Percentiles rank a stretch among this genome's conserved stretches.
Evolutionary conservation across 257 asterid species (phyloP).

Genomic region (Gardenia jasminoides): DNA sequence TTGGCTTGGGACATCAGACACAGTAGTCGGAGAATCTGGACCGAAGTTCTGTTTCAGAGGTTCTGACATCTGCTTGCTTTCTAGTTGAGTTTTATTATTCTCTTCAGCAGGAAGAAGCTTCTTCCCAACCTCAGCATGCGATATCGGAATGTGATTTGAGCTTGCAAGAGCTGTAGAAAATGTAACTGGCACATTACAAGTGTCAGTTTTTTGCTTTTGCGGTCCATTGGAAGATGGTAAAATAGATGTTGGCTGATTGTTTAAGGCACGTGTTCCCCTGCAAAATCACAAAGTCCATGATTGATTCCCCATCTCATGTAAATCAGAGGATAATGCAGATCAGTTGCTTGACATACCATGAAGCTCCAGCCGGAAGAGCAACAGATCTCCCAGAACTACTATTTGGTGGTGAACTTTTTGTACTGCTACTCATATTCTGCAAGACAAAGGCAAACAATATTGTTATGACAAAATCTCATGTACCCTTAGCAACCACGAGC

Average conservation of each 20-base stretch:
- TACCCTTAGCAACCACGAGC: too few species aligned
- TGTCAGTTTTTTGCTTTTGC: slow-evolving; percentile 41
- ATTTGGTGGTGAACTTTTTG: slow-evolving; percentile 58
- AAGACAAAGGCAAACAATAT: slow-evolving; percentile 2
- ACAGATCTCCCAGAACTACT: slow-evolving; percentile 87
- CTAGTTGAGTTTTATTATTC: slow-evolving; percentile 32
- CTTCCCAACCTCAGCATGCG: slow-evolving; percentile 47
- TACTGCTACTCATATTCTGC: slow-evolving; percentile 38
- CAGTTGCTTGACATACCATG: slow-evolving; percentile 52
- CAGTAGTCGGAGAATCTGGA: slow-evolving; percentile 33
- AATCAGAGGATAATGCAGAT: slow-evolving; percentile 10
- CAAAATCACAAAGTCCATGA: slow-evolving; percentile 28
- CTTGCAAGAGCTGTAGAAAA: slow-evolving; percentile 51
- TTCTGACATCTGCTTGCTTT: slow-evolving; percentile 29
- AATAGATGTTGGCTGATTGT: slow-evolving; percentile 45
- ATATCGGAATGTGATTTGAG: slow-evolving; percentile 38
- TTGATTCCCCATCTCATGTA: slow-evolving; percentile 3
- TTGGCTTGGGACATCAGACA: slow-evolving; percentile 28
- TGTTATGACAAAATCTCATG: not conserved
- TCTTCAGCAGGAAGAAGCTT: slow-evolving; percentile 41
- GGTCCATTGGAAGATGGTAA: slow-evolving; percentile 43
- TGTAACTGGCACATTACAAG: slow-evolving; percentile 35
- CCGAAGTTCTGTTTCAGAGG: slow-evolving; percentile 29
- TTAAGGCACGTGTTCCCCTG: slow-evolving; percentile 81
- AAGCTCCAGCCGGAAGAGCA: slow-evolving; percentile 93